Percentiles rank a stretch among this genome's conserved stretches.
Evolutionary conservation across 805 yeast species (phyloP).

Genomic region (Ogataea nakhonphanomensis): DNA sequence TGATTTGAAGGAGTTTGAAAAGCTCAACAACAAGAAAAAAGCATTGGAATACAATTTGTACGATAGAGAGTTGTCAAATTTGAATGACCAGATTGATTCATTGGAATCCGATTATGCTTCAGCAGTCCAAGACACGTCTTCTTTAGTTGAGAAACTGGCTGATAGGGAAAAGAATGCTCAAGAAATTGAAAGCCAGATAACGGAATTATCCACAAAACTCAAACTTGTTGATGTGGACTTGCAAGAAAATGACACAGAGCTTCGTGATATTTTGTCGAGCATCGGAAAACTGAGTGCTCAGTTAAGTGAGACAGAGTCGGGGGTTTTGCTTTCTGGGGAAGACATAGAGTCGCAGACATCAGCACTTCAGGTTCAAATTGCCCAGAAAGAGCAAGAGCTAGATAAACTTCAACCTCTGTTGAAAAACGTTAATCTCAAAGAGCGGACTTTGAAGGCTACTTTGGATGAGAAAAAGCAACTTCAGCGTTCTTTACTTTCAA

Average conservation of each 20-base stretch:
- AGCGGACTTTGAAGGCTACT: slow-evolving; percentile 38
- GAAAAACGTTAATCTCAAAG: slow-evolving; percentile 37
- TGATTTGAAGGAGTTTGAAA: slow-evolving; percentile 69
- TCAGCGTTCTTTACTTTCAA: slow-evolving; percentile 62
- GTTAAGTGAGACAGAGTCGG: slow-evolving; percentile 40
- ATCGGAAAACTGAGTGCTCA: slow-evolving; percentile 49
- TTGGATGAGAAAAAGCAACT: slow-evolving; percentile 41
- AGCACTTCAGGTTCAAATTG: slow-evolving; percentile 29
- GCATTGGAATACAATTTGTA: slow-evolving; percentile 69
- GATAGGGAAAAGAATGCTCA: slow-evolving; percentile 53
- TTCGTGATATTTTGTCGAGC: slow-evolving; percentile 44
- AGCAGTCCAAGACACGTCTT: slow-evolving; percentile 49
- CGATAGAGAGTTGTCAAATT: slow-evolving; percentile 68
- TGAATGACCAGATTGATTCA: slow-evolving; percentile 56
- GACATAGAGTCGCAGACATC: slow-evolving; percentile 21
- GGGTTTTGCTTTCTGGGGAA: slow-evolving; percentile 29
- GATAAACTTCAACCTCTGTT: slow-evolving; percentile 39
- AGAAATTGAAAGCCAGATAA: slow-evolving; percentile 44
- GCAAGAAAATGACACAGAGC: slow-evolving; percentile 48
- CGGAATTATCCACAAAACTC: slow-evolving; percentile 43
- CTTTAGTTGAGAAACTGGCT: slow-evolving; percentile 53
- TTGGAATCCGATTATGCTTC: slow-evolving; percentile 56
- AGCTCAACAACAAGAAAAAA: slow-evolving; percentile 62
- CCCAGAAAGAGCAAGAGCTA: slow-evolving; percentile 37
- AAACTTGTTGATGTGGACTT: slow-evolving; percentile 55